These are phyloP conservation scores for Colletotrichum lentis DNA, from an alignment of 2,329 filamentous ascomycete genomes.

Conservation along the genomic window DNA sequence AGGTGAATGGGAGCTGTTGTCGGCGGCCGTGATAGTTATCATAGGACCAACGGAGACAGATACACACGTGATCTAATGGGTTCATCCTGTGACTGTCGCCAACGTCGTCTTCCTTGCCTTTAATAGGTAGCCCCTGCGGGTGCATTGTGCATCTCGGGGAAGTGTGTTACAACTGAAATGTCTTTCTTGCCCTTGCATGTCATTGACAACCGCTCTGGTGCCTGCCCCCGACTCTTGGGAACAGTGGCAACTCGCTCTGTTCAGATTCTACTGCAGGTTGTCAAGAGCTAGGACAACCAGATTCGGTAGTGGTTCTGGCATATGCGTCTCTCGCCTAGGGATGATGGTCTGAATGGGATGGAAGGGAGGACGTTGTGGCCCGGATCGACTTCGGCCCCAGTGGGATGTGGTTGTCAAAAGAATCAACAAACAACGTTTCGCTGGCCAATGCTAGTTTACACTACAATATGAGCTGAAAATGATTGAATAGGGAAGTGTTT, in stretches of 20 bases:
- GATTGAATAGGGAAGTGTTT: no score
- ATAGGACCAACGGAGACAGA: no score
- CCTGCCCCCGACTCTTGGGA: not conserved
- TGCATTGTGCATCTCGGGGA: not conserved
- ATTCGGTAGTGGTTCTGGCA: not conserved
- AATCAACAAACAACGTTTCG: no score
- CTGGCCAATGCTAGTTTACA: no score
- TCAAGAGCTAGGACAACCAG: not conserved
- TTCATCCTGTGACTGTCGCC: no score
- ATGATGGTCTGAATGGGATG: not conserved
- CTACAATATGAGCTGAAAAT: no score
- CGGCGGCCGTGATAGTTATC: no score
- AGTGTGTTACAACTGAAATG: not conserved
- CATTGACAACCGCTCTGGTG: not conserved
- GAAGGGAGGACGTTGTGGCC: not conserved
- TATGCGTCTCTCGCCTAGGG: conserved; percentile 5
- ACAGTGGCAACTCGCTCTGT: conserved; percentile 7
- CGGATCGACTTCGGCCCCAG: not conserved
- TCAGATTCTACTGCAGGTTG: not conserved
- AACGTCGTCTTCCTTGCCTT: no score
- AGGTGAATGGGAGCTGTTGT: no score
- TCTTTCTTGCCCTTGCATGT: not conserved
- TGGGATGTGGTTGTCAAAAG: not conserved
- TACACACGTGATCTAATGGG: no score
- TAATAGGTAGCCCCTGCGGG: not conserved